These are phyloP conservation scores for Pseudonitzschia multistriata DNA, from an alignment of 108 stramenopile species.

Conservation along the genomic window DNA sequence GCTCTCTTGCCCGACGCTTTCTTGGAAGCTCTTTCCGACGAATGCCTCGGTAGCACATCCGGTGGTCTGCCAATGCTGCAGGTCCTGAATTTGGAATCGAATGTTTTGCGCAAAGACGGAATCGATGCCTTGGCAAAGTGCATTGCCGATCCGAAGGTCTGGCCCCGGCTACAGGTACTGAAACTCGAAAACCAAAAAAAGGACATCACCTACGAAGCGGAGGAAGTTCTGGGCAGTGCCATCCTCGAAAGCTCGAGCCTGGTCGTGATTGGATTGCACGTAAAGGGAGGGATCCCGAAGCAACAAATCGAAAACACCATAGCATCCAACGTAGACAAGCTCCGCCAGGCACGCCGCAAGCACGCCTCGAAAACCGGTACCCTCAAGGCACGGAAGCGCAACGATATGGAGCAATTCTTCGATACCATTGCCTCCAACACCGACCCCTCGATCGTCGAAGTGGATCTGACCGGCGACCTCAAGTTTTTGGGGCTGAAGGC, in stretches of 20 bases:
- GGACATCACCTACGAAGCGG: slow-evolving; percentile 29
- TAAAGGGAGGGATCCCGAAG: slow-evolving; percentile 31
- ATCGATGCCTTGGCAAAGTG: slow-evolving; percentile 29
- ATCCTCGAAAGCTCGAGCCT: slow-evolving; percentile 26
- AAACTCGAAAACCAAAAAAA: slow-evolving; percentile 46
- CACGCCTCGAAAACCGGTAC: slow-evolving; percentile 35
- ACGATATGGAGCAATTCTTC: slow-evolving; percentile 50
- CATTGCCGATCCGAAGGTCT: slow-evolving; percentile 22
- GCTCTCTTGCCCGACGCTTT: slow-evolving; percentile 30
- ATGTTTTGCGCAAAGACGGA: slow-evolving; percentile 29
- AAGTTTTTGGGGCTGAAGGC: slow-evolving; percentile 36
- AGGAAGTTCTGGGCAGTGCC: slow-evolving; percentile 31
- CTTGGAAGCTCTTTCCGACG: slow-evolving; percentile 15
- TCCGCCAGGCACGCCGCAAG: slow-evolving; percentile 38
- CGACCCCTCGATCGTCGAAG: slow-evolving; percentile 30
- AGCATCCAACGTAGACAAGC: slow-evolving; percentile 34
- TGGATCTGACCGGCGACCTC: slow-evolving; percentile 40
- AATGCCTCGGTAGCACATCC: slow-evolving; percentile 12
- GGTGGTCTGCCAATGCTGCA: slow-evolving; percentile 32
- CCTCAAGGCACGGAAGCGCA: slow-evolving; percentile 36
- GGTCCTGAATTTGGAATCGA: slow-evolving; percentile 42
- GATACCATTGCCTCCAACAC: slow-evolving; percentile 41
- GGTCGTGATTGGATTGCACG: slow-evolving; percentile 27
- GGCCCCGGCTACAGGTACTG: slow-evolving; percentile 33
- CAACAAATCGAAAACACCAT: slow-evolving; percentile 39